Base-by-base conservation (phyloP, 108 stramenopile genomes). In the Cylindrotheca fusiformis region DNA sequence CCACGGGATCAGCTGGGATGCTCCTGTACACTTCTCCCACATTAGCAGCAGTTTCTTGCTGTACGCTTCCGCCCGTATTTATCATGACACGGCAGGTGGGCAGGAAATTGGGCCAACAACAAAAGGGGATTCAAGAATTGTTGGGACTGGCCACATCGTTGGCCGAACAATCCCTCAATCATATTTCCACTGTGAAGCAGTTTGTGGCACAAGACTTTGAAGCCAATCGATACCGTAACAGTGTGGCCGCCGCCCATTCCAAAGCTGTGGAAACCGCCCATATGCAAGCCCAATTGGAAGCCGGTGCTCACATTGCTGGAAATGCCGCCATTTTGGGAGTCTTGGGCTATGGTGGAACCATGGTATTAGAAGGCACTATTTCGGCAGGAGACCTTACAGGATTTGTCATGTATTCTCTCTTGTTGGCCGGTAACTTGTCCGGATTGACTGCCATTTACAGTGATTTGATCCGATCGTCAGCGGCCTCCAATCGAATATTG, bases 321-420 rank as follows among this genome's bases (percentile, higher is more conserved):
- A 89, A 91, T 59, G 86, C 79, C 4, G 86, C 88, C 3, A 72
- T 95, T 0, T 62, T 95, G 46, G 66, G 72, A 3, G 90, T 95
- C 14, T 72, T 95, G 48, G 85, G 82, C 36, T 84, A 86, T 60
- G 94, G 94, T 12, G 87, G 86, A 3, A 75, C 65, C n/a, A 75
- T 92, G 67, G 86, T 95, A 0, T 45, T 84, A 48, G 71, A 55
- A 6, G 77, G 82, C 6, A 56, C 59, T 32, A 70, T 92, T 25
- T 62, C 77, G 26, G 86, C 87, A 1, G 94, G 94, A 0, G 87
- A 90, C 33, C 82, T 95, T 33, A 86, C 91, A 2, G 80, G 87
- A 46, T 95, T 95, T 78, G 72, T 95, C 24, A 89, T 95, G 91
- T 95, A 95, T 50, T 83, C 83, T 1, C 44, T 95, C 12, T 67